Evolutionary conservation across 2,329 filamentous ascomycete genomes (phyloP).

Genomic region (Lomentospora prolificans): DNA sequence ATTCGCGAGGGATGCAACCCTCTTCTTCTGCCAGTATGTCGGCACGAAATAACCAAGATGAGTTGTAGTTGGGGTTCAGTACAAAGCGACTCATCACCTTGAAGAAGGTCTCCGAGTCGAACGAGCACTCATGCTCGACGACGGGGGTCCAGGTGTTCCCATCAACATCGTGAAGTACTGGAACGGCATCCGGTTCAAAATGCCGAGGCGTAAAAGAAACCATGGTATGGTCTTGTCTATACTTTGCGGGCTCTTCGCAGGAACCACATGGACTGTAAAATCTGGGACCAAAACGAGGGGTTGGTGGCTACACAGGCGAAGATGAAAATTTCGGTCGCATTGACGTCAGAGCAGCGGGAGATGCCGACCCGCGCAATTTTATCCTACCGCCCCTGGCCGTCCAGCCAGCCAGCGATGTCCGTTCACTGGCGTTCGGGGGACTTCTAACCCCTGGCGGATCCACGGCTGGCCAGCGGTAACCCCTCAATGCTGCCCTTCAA

Average conservation of each 20-base stretch:
- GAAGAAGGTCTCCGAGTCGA: conserved; percentile 52
- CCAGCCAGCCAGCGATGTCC: too few species aligned
- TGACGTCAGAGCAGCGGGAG: conserved; percentile 1
- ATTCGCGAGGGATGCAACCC: conserved; percentile 13
- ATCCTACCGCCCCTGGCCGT: neutral
- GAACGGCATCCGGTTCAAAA: neutral
- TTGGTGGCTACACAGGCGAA: neutral
- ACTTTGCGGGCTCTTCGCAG: neutral
- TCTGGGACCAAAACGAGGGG: neutral
- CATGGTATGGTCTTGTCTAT: neutral
- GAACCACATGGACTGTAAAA: neutral
- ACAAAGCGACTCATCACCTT: conserved; percentile 65
- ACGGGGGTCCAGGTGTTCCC: conserved; percentile 41
- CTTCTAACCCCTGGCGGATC: neutral
- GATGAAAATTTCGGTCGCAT: neutral
- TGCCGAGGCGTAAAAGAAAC: neutral
- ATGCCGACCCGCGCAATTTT: neutral
- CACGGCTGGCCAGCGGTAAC: neutral
- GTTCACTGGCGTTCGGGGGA: neutral
- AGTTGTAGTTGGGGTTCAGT: conserved; percentile 71
- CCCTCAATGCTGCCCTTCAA: too few species aligned
- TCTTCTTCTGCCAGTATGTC: conserved; percentile 46
- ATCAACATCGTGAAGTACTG: conserved; percentile 22
- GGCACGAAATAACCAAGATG: conserved; percentile 66
- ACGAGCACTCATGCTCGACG: conserved; percentile 48